Conservation (phyloP, 1,284 basidiomycete species). For the Gastroboletus turbinatus region DNA sequence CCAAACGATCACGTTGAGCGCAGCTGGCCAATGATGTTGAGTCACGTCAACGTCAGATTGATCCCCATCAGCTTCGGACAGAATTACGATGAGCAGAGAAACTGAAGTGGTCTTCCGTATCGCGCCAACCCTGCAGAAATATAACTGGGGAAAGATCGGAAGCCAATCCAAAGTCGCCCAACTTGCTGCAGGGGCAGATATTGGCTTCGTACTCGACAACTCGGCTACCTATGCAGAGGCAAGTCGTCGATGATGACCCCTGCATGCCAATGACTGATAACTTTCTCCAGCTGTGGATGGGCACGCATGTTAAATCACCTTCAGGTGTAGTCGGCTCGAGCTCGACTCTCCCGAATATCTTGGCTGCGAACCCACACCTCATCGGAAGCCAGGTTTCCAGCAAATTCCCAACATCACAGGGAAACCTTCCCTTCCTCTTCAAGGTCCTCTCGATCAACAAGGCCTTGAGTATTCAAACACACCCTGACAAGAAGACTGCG, state of each 20-base stretch:
- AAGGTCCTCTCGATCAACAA: constrained; percentile 94
- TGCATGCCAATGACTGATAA: neutral
- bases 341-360: constrained; percentile 55
- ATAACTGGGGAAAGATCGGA: constrained; percentile 75
- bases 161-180: constrained; percentile 61
- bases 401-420: constrained; percentile 61
- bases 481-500: constrained; percentile 92
- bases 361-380: constrained; percentile 65
- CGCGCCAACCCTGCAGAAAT: constrained; percentile 65
- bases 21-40: no score
- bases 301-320: constrained; percentile 90
- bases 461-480: constrained; percentile 95
- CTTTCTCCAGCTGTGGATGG: constrained; percentile 89
- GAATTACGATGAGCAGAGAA: constrained; percentile 21
- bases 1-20: neutral
- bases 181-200: constrained; percentile 29
- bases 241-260: constrained; percentile 16
- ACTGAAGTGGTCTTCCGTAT: constrained; percentile 61
- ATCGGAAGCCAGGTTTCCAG: constrained; percentile 65
- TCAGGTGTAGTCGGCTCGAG: constrained; percentile 58
- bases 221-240: constrained; percentile 58
- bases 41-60: neutral
- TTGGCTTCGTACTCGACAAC: constrained; percentile 46
- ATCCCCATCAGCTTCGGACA: neutral
- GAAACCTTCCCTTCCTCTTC: constrained; percentile 90